Conservation (phyloP, 768 basidiomycete genomes). For the Galerina sulciceps region DNA sequence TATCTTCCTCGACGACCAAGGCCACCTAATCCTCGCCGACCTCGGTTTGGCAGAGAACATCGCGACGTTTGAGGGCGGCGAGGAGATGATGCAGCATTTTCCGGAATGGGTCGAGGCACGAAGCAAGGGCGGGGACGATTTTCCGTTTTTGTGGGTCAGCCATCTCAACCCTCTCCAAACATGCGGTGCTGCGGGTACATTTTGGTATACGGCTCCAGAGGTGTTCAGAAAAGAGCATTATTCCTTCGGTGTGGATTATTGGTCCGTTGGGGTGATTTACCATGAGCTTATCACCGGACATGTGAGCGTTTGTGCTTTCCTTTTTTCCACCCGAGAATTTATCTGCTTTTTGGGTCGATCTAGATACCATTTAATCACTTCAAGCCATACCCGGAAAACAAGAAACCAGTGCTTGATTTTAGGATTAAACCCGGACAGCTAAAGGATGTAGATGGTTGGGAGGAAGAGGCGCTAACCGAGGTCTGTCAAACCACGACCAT, state of each 20-base stretch:
- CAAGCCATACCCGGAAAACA: slow-evolving; percentile 27
- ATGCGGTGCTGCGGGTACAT: slow-evolving; percentile 31
- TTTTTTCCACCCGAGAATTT: neutral
- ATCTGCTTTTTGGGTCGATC: neutral
- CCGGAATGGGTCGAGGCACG: slow-evolving; percentile 33
- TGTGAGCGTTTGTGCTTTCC: slow-evolving; percentile 18
- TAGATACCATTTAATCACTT: slow-evolving; percentile 30
- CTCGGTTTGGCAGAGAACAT: slow-evolving; percentile 36
- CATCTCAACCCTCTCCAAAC: slow-evolving; percentile 26
- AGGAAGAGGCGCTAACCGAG: slow-evolving; percentile 19
- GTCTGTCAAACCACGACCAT: slow-evolving; percentile 3
- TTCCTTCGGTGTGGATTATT: slow-evolving; percentile 60
- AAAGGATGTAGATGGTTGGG: slow-evolving; percentile 18
- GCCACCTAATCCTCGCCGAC: slow-evolving; percentile 38
- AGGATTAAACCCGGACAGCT: slow-evolving; percentile 27
- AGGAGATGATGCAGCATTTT: slow-evolving; percentile 27
- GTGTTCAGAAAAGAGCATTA: slow-evolving; percentile 32
- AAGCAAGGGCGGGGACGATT: slow-evolving; percentile 26
- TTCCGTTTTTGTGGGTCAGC: slow-evolving; percentile 28
- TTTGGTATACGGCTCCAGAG: slow-evolving; percentile 40
- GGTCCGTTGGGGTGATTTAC: slow-evolving; percentile 80
- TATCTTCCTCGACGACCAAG: slow-evolving; percentile 34
- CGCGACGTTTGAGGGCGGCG: slow-evolving; percentile 29
- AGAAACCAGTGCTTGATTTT: slow-evolving; percentile 25
- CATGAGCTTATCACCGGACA: slow-evolving; percentile 74